Base-by-base conservation (phyloP, 257 asterid genomes). In the Capsicum chinense region DNA sequence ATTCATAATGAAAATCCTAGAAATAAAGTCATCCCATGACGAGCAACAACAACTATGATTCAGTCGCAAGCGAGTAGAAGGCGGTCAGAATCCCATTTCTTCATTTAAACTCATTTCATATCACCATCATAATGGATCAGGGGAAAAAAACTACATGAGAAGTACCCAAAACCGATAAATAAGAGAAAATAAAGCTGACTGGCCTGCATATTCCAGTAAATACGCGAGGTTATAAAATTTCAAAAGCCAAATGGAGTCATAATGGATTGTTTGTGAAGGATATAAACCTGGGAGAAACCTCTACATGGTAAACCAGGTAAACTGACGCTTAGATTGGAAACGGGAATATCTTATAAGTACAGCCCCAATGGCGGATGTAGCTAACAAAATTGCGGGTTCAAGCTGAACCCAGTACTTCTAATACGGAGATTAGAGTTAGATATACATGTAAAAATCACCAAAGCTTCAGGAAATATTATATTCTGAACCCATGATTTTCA, bases 171-270 rank as follows among this genome's bases (percentile, higher is more conserved):
- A 70, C 3, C 56, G 56, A 68, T 68, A 37, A 1, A 68, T 68
- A 68, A 14, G 76, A 68, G 76, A 76, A 50, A 14, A 52, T 76
- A 3, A 73, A 73, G 63, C 9, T 76, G 47, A 50, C 19, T 73
- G 14, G 60, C 39, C 0, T 5, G 0, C 81, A 74, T 21, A 50
- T 47, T 74, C 60, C 0, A 12, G 79, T n/a, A 71, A 74, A 74
- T 74, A 74, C 10, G 17, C 6, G 19, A 19, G 14, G 7, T 74
- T 50, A 21, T 50, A 74, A 74, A 74, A 19, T 10, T 21, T 50
- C 81, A 74, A 74, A 50, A 21, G 62, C 12, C 81, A 74, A 50
- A 50, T 58, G 9, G 42, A 47, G 57, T 48, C 80, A 0, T 48
- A 12, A 26, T 50, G 12, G 19, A 73, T 47, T 73, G 56, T 73